Base-by-base conservation (phyloP, 2,329 filamentous ascomycete species). In the Delphinella strobiligena region DNA sequence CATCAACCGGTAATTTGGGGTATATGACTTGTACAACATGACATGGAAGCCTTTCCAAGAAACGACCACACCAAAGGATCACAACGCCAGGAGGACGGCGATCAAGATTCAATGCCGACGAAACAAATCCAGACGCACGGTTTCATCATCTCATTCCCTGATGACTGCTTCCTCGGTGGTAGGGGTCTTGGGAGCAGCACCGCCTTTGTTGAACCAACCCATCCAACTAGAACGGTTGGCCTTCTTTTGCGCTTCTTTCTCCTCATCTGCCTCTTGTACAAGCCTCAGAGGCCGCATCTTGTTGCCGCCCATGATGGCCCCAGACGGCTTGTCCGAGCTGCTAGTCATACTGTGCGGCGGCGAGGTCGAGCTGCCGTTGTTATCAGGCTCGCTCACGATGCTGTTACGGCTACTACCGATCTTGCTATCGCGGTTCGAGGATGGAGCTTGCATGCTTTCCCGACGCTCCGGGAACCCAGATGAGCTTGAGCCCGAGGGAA, bases 241-340 rank as follows among this genome's bases (percentile, higher is more conserved):
- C 27, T 58, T 57, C 43, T 66, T 67, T 40, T 57, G 53, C 5
- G 59, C 61, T 33, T 54, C 54, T 15, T 65, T 62, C 42, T 58
- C 54, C 10, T 58, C 58, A 15, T 50, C 49, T 12, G 51, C 80
- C 63, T 93, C 85, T 61, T 91, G 83, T 34, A 96, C 87, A 19
- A 98, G 70, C 12, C 89, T 74, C 48, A 98, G 66, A 5, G 89
- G 89, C 27, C 88, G 74, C 43, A 93, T 78, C 61, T 91, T 91
- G 53, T 79, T 67, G 31, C 67, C 67, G 17, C 64, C 63, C 63
- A 71, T 69, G 14, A 65, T 55, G n/a, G 57, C 55, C 11, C 60
- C 60, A 3, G 52, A 50, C 19, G 51, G 51, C 12, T 48, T 47
- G 22, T 59, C 59, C 31, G 49, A 50, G 19, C 48, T 52, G 41